Conservation (phyloP, 441 rosid species). For the Capsella rubella region DNA sequence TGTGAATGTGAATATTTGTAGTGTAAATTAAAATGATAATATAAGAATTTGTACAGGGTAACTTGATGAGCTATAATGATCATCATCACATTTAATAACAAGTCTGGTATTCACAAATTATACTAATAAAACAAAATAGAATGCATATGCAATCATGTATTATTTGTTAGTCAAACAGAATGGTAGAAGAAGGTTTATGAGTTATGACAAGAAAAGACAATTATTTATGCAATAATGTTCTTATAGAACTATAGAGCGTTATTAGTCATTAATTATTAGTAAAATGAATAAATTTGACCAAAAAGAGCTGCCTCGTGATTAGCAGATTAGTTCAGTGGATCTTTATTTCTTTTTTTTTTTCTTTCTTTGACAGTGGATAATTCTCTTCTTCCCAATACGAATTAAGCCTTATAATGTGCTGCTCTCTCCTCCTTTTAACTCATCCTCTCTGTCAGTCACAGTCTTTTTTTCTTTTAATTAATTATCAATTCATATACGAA, state of each 20-base stretch:
- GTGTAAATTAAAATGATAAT: background rate
- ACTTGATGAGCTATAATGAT: background rate
- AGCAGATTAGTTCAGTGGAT: conserved; percentile 12
- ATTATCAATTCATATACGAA: background rate
- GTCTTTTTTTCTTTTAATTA: conserved; percentile 8
- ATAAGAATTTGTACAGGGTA: background rate
- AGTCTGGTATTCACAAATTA: too few relatives aligned
- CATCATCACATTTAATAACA: background rate
- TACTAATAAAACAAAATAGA: too few relatives aligned
- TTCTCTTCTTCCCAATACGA: background rate
- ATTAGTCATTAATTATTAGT: background rate
- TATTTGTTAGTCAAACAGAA: background rate
- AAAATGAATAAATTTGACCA: conserved; percentile 30
- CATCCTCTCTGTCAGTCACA: conserved; percentile 25
- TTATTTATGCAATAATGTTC: conserved; percentile 14
- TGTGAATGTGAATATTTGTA: background rate
- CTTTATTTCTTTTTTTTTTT: background rate
- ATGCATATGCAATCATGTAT: background rate
- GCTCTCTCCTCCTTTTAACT: conserved; percentile 3
- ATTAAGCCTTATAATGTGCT: conserved; percentile 36
- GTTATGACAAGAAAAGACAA: conserved; percentile 20
- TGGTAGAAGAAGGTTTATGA: conserved; percentile 1
- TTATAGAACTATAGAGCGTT: conserved; percentile 19
- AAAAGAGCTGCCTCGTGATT: conserved; percentile 23
- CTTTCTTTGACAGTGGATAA: conserved; percentile 1